These are phyloP conservation scores for Venturiaceae sp. DNA, from an alignment of 2,329 filamentous ascomycete species.

Conservation along the genomic window DNA sequence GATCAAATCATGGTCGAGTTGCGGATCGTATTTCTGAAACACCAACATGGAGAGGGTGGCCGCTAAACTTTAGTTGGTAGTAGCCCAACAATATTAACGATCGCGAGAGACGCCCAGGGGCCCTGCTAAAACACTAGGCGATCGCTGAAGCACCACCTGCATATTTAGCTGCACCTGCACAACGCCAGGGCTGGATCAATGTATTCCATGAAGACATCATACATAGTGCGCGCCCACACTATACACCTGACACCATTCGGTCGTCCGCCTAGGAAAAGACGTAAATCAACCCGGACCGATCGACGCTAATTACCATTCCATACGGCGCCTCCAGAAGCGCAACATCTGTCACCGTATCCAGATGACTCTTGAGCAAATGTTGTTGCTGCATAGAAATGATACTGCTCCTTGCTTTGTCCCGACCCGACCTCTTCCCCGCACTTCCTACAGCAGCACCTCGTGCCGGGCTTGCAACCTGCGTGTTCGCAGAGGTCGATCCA, in stretches of 20 bases:
- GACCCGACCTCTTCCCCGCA: conserved; percentile 20
- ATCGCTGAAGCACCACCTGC: background rate
- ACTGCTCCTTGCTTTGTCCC: conserved; percentile 32
- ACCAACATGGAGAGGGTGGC: background rate
- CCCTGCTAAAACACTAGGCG: background rate
- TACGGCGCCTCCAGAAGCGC: conserved; percentile 84
- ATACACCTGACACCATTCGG: background rate
- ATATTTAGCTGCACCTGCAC: background rate
- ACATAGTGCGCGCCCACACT: background rate
- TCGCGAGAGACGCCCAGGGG: background rate
- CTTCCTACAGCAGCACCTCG: conserved; percentile 10
- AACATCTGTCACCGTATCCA: conserved; percentile 82
- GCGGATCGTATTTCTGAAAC: background rate
- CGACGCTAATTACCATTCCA: conserved; percentile 84
- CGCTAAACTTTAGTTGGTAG: background rate
- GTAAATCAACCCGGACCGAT: conserved; percentile 70
- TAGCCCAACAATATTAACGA: background rate
- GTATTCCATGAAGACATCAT: background rate
- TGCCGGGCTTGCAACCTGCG: conserved; percentile 1
- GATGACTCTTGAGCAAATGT: conserved; percentile 71
- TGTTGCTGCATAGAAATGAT: conserved; percentile 85
- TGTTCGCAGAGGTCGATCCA: background rate
- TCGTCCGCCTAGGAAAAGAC: conserved; percentile 4
- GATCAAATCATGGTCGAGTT: background rate
- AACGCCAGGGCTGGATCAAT: background rate